Conservation (phyloP, 1,284 basidiomycete species). For the Xerocomus nothofagi region DNA sequence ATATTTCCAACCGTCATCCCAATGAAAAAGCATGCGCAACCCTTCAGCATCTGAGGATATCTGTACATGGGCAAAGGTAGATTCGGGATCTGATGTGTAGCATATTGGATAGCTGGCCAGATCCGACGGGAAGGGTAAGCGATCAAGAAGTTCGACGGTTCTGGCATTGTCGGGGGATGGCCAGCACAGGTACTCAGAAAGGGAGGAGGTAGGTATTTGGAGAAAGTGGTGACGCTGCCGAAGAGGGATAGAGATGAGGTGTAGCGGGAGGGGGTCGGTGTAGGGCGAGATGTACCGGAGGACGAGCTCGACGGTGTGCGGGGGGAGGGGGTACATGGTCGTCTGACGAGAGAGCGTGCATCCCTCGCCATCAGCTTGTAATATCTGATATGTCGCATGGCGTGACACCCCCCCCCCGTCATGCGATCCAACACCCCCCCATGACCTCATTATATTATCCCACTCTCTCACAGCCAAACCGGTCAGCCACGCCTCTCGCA, state of each 20-base stretch:
- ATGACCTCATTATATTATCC: constrained; percentile 14
- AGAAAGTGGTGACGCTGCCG: constrained; percentile 69
- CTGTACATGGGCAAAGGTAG: constrained; percentile 61
- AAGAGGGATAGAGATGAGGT: constrained; percentile 60
- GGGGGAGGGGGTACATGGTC: constrained; percentile 17
- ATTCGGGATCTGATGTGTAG: constrained; percentile 61
- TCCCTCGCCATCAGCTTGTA: too few species aligned
- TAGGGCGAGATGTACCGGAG: constrained; percentile 62
- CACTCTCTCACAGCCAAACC: constrained; percentile 7
- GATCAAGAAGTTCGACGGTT: constrained; percentile 48
- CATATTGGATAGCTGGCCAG: constrained; percentile 44
- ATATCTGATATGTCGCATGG: neutral
- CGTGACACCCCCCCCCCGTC: constrained; percentile 16
- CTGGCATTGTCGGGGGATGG: constrained; percentile 46
- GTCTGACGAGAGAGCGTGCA: neutral
- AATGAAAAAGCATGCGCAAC: constrained; percentile 66
- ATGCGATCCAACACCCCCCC: constrained; percentile 9
- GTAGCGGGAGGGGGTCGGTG: constrained; percentile 50
- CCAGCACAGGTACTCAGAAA: constrained; percentile 65
- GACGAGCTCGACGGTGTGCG: constrained; percentile 42
- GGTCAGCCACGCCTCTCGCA: neutral
- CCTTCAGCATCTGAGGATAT: constrained; percentile 42
- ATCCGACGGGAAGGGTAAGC: constrained; percentile 29
- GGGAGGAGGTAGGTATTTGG: constrained; percentile 48
- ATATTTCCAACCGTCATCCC: constrained; percentile 68